phyloP scores from a whole-genome alignment of 345 rosid species.

The Cardamine occulta region DNA sequence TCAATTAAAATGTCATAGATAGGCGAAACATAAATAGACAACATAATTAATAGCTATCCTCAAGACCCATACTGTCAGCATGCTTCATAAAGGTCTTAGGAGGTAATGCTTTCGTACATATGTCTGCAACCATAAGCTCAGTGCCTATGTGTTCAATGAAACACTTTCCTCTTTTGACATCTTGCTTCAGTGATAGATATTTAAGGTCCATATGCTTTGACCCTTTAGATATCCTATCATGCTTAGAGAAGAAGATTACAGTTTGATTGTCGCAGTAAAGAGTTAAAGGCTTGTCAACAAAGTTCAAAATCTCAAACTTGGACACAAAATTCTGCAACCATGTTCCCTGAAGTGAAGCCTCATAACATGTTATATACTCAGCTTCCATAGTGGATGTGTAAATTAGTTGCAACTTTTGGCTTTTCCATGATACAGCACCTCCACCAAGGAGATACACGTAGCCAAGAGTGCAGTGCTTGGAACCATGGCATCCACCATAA shows the following conservation, averaged over 20 bases:
- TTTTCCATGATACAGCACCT: slow-evolving; percentile 6
- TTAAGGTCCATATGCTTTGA: background rate
- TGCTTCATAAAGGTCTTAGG: background rate
- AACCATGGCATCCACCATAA: background rate
- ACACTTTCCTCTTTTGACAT: slow-evolving; percentile 3
- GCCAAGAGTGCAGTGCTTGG: background rate
- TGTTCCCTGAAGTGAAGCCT: background rate
- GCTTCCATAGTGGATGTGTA: background rate
- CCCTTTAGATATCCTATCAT: background rate
- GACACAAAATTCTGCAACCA: background rate
- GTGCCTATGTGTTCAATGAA: background rate
- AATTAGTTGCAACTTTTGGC: background rate
- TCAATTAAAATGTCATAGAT: too few species aligned
- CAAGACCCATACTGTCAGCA: background rate
- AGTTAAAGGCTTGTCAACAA: background rate
- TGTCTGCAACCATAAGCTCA: background rate
- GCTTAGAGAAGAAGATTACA: slow-evolving; percentile 2
- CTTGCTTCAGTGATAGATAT: background rate
- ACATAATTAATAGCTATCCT: too few species aligned
- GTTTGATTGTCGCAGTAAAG: background rate
- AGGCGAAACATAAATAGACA: too few species aligned
- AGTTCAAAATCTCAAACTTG: background rate
- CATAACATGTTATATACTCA: background rate
- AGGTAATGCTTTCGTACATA: slow-evolving; percentile 13
- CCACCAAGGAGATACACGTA: background rate